Evolutionary conservation across 352 stramenopile genomes (phyloP).

Genomic region (Albugo candida): DNA sequence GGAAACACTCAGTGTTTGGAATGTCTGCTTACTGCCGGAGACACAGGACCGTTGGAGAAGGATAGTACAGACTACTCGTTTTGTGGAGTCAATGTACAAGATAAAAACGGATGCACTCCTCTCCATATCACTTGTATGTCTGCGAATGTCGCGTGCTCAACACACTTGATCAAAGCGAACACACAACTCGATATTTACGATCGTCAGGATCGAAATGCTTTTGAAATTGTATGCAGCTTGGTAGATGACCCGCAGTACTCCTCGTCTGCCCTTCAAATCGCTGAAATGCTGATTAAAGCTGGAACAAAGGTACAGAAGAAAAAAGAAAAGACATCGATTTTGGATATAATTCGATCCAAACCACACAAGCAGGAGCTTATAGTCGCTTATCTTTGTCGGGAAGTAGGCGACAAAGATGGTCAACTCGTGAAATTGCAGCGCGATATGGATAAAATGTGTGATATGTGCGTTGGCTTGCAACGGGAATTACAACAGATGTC

Average conservation of each 20-base stretch:
- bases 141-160: constrained; percentile 19
- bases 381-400: constrained; percentile 25
- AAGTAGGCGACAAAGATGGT: constrained; percentile 6
- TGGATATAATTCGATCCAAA: no score
- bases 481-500: no score
- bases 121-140: constrained; percentile 28
- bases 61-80: constrained; percentile 16
- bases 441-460: not conserved
- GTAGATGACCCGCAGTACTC: constrained; percentile 17
- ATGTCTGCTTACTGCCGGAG: constrained; percentile 20
- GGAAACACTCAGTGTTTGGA: constrained; percentile 34
- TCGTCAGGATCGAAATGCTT: constrained; percentile 10
- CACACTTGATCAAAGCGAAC: constrained; percentile 42
- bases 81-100: constrained; percentile 20
- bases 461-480: no score
- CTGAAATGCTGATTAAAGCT: constrained; percentile 23
- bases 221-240: constrained; percentile 27
- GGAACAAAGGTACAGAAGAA: constrained; percentile 16
- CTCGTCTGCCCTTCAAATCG: constrained; percentile 16
- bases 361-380: constrained; percentile 10
- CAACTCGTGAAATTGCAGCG: not conserved
- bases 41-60: constrained; percentile 2
- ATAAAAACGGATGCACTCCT: constrained; percentile 31
- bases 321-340: not conserved
- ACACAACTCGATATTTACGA: constrained; percentile 22